phyloP scores from a whole-genome alignment of 139 green algal genomes.

The Parachlorella kessleri region DNA sequence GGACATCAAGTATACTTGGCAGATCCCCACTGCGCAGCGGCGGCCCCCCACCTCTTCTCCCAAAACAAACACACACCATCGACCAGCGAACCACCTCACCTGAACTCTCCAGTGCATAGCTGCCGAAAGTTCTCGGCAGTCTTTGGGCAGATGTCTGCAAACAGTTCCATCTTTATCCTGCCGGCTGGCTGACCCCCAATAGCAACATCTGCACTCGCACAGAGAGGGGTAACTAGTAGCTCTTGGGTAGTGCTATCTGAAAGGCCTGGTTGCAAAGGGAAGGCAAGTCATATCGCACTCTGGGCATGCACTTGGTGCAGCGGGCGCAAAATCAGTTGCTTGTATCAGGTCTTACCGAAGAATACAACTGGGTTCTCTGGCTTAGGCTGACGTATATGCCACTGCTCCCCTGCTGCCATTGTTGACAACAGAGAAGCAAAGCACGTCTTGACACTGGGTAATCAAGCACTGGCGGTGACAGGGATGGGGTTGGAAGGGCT shows the following conservation, averaged over 20 bases:
- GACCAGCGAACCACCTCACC: too few species aligned
- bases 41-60: too few species aligned
- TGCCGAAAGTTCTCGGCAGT: conserved; percentile 93
- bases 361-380: conserved; percentile 91
- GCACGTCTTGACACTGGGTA: too few species aligned
- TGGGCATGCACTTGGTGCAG: background rate
- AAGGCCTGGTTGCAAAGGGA: background rate
- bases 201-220: conserved; percentile 74
- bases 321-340: background rate
- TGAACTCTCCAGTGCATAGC: conserved; percentile 93
- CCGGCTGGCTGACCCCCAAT: conserved; percentile 81
- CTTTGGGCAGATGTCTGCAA: conserved; percentile 83
- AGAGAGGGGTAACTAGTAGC: background rate
- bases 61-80: too few species aligned
- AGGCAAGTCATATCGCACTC: background rate
- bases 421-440: too few species aligned
- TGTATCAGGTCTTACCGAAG: conserved; percentile 70
- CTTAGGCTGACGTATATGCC: conserved; percentile 76
- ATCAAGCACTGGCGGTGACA: too few species aligned
- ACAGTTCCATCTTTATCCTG: conserved; percentile 93
- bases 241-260: background rate
- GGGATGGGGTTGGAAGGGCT: too few species aligned
- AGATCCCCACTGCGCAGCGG: too few species aligned
- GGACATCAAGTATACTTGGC: too few species aligned
- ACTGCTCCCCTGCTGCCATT: conserved; percentile 52